Evolutionary conservation across 805 yeast genomes (phyloP).

Genomic region (Teunomyces kruisii): DNA sequence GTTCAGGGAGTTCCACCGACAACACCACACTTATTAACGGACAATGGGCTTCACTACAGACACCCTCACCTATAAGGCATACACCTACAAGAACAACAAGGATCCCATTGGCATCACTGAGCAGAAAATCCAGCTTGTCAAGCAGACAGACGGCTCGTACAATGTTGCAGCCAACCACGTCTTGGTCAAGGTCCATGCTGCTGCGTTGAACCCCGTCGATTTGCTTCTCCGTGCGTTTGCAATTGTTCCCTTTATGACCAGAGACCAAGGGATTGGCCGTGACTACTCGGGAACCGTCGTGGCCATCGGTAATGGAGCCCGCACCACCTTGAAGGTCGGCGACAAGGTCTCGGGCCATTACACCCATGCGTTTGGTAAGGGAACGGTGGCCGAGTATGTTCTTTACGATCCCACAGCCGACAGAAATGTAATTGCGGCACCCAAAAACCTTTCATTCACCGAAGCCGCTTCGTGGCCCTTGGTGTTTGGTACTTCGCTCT

Average conservation of each 20-base stretch:
- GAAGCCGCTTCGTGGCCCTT: slow-evolving; percentile 70
- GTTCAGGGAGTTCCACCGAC: too few species aligned
- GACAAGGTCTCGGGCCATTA: slow-evolving; percentile 31
- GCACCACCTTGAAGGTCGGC: slow-evolving; percentile 20
- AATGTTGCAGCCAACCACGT: slow-evolving; percentile 16
- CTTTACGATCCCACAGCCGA: slow-evolving; percentile 36
- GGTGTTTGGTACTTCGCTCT: slow-evolving; percentile 62
- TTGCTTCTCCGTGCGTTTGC: slow-evolving; percentile 19
- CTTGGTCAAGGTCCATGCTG: slow-evolving; percentile 31
- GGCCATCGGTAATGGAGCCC: slow-evolving; percentile 28
- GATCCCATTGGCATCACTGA: slow-evolving; percentile 13
- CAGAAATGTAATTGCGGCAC: slow-evolving; percentile 46
- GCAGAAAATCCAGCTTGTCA: slow-evolving; percentile 9
- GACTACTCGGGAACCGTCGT: slow-evolving; percentile 36
- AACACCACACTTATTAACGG: too few species aligned
- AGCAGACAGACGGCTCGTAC: slow-evolving; percentile 14
- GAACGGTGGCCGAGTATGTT: slow-evolving; percentile 50
- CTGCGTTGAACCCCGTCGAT: slow-evolving; percentile 37
- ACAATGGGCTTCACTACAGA: slow-evolving; percentile 12
- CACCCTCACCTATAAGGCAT: slow-evolving; percentile 19
- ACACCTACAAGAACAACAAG: slow-evolving; percentile 16
- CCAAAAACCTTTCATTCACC: slow-evolving; percentile 41
- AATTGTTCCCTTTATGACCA: slow-evolving; percentile 8
- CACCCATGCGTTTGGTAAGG: slow-evolving; percentile 22
- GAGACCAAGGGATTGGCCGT: slow-evolving; percentile 25